Base-by-base conservation (phyloP, 1,284 basidiomycete species). In the Cystobasidium slooffiae region DNA sequence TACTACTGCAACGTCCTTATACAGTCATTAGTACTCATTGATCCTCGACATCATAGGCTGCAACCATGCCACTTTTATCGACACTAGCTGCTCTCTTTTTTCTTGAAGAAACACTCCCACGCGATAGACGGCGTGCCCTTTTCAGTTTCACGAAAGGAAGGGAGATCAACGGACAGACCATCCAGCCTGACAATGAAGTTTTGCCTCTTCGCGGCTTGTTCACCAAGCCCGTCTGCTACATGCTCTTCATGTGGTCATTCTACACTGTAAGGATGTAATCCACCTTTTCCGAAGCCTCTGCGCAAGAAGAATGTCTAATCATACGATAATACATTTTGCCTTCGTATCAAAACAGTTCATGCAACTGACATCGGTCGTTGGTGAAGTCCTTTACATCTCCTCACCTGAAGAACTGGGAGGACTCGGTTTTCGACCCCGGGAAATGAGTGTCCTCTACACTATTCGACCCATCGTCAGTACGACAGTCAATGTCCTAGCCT, bases 331-430 rank as follows among this genome's bases (percentile, higher is more conserved):
- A 41, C 8, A 37, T 8, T 22, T 53, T 24, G 43, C 37, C n/a
- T 24, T 7, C 10, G 9, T 16, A 7, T 47, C 41, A 7, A 16
- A 12, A 9, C 39, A 68, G 66, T 65, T 73, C 41, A 37, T 66
- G 39, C 47, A 46, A 61, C 20, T 56, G 49, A 43, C 51, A 8
- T 51, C n/a, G 16, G 41, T 58, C 6, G 55, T 68, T 9, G 41
- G 52, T 5, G 70, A 73, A 49, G 63, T 73, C 9, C 61, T 73
- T 37, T 64, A 58, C 43, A 52, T 73, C 10, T 73, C 55, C 18
- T 53, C 55, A 20, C 63, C 70, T 6, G 22, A 2, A 16, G 14
- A 4, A 3, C 37, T 46, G 10, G 70, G 70, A 31, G 70, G 70
- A 18, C 43, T 73, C 9, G 58, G 39, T 6, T 44, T 72, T 47